Base-by-base conservation (phyloP, 2,329 filamentous ascomycete species). In the Sporothrix phasma region DNA sequence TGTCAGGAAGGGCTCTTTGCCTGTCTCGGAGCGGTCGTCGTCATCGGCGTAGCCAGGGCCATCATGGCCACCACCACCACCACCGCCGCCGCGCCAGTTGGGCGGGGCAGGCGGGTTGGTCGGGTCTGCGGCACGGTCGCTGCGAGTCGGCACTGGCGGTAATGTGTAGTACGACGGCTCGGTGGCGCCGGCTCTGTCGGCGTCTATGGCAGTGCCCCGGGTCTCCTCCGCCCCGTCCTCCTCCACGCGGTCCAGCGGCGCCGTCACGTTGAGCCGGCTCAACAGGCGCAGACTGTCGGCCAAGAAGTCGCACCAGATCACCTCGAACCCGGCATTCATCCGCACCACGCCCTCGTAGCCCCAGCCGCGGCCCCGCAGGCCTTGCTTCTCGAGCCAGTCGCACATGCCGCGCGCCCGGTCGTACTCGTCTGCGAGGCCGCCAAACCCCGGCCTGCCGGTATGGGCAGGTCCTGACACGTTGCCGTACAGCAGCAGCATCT, bases 281-380 rank as follows among this genome's bases (percentile, higher is more conserved):
- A 80, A 70, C 56, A 81, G 67, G 61, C 74, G 71, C 61, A 80
- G 67, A 19, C 75, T 78, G 10, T 75, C 74, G 63, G 77, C 78
- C 26, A 73, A 70, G 61, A 81, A 81, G 64, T 81, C 74, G 67
- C 79, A 81, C 79, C 79, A 80, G n/a, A 81, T 79, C 69, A 80
- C 71, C 70, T 81, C 79, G 65, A 81, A 81, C 3, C 78, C 79
- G 13, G 79, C 76, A 68, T 81, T 80, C 79, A 81, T 81, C 64
- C 79, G 74, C 47, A 81, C 76, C 41, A 81, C 71, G 1, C 77
- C 79, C 68, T 83, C 80, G 37, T 78, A 76, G 43, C 78, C 79
- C 79, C 77, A 81, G 5, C 76, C 78, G 8, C 67, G 66, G 1
- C 78, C 78, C 5, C 79, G 74, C 15, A 81, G 73, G 0, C 74